These are phyloP conservation scores for Mortierella polycephala DNA, from an alignment of 371 early-diverging fungal species.

Conservation along the genomic window DNA sequence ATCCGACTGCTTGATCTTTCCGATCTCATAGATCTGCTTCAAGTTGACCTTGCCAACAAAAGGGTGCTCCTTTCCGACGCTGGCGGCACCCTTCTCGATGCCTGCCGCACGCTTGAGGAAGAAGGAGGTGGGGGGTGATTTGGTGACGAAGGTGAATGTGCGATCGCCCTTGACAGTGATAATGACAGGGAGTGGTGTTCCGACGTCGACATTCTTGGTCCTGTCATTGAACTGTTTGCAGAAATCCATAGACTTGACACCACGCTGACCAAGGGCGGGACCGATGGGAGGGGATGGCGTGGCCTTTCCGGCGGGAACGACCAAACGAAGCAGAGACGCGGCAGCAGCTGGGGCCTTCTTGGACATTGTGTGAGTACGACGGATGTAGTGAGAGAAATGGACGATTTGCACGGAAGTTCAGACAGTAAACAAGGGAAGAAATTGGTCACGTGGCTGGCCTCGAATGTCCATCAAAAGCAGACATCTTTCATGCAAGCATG, in stretches of 20 bases:
- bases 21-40: slow-evolving; percentile 96
- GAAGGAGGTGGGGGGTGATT: slow-evolving; percentile 92
- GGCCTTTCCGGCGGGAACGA: slow-evolving; percentile 91
- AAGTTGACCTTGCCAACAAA: slow-evolving; percentile 82
- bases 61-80: slow-evolving; percentile 75
- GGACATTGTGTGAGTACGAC: slow-evolving; percentile 39
- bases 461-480: background rate
- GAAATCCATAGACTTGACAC: slow-evolving; percentile 98
- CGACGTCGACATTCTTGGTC: slow-evolving; percentile 85
- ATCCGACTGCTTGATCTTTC: slow-evolving; percentile 89
- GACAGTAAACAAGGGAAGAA: slow-evolving; percentile 4
- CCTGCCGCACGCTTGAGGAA: slow-evolving; percentile 92
- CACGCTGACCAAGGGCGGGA: slow-evolving; percentile 96
- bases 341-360: slow-evolving; percentile 55
- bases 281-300: slow-evolving; percentile 97
- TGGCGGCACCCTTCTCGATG: slow-evolving; percentile 85
- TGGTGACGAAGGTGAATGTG: slow-evolving; percentile 88
- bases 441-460: background rate
- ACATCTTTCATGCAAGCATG: background rate
- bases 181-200: slow-evolving; percentile 87
- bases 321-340: slow-evolving; percentile 48
- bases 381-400: background rate
- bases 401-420: slow-evolving; percentile 5
- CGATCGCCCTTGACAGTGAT: slow-evolving; percentile 92
- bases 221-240: slow-evolving; percentile 98